phyloP scores from a whole-genome alignment of 306 rosid genomes.

The Begonia loranthoides region DNA sequence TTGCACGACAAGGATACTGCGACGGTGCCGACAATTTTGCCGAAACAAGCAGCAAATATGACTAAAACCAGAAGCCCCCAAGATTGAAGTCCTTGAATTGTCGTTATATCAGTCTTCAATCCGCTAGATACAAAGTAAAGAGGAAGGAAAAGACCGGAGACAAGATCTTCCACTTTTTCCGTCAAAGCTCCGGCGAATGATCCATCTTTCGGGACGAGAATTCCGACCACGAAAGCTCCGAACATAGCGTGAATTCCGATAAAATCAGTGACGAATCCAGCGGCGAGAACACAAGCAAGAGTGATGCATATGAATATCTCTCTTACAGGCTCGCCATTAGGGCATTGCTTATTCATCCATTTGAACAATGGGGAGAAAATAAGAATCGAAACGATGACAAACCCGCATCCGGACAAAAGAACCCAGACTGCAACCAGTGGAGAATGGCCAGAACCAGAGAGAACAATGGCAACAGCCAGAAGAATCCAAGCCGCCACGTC shows the following conservation, averaged over 20 bases:
- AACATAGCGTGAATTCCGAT: conserved; percentile 93
- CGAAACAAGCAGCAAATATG: conserved; percentile 60
- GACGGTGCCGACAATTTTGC: conserved; percentile 72
- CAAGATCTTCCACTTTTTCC: conserved; percentile 86
- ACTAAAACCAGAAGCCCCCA: conserved; percentile 76
- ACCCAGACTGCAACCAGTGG: conserved; percentile 70
- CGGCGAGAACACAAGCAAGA: conserved; percentile 55
- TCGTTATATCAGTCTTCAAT: conserved; percentile 66
- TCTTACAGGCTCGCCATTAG: conserved; percentile 56
- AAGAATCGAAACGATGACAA: conserved; percentile 28
- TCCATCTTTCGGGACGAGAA: conserved; percentile 65
- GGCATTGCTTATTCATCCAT: conserved; percentile 48
- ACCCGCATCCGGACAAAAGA: conserved; percentile 44
- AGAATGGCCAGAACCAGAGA: conserved; percentile 47
- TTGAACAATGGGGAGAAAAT: conserved; percentile 47
- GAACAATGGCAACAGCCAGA: conserved; percentile 77
- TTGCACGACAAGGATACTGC: conserved; percentile 36
- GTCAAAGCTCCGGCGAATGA: conserved; percentile 58
- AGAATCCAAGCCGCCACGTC: conserved; percentile 90
- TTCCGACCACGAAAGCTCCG: conserved; percentile 75
- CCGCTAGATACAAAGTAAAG: conserved; percentile 84
- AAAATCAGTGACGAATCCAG: conserved; percentile 63
- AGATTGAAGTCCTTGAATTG: conserved; percentile 63
- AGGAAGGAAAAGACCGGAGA: conserved; percentile 70
- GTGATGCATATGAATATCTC: conserved; percentile 63